phyloP scores from a whole-genome alignment of 2,329 filamentous ascomycete species.

The Xylariales sp. region DNA sequence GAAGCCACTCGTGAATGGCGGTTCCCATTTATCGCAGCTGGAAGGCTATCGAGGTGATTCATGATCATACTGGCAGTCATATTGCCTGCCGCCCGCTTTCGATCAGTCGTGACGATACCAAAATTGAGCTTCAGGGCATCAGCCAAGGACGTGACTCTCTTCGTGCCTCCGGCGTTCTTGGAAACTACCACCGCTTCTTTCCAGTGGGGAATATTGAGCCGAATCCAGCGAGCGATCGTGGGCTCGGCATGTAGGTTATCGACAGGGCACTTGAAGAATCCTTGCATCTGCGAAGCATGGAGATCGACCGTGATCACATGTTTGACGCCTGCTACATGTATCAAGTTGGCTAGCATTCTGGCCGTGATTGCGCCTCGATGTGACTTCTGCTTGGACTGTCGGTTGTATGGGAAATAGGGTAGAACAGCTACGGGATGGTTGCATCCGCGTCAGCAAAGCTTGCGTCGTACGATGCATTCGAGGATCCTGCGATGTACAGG shows the following conservation, averaged over 20 bases:
- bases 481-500: background rate
- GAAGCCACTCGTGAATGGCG: constrained; percentile 17
- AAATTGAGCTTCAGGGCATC: constrained; percentile 97
- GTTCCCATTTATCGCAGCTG: constrained; percentile 21
- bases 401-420: constrained; percentile 97
- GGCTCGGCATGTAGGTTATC: constrained; percentile 97
- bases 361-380: constrained; percentile 95
- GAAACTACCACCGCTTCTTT: constrained; percentile 91
- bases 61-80: constrained; percentile 79
- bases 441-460: background rate
- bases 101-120: constrained; percentile 87
- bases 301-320: constrained; percentile 97
- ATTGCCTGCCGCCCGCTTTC: constrained; percentile 55
- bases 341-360: constrained; percentile 91
- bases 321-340: constrained; percentile 89
- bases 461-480: background rate
- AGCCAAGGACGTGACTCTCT: constrained; percentile 91
- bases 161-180: constrained; percentile 96
- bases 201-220: constrained; percentile 82
- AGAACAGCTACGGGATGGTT: constrained; percentile 61
- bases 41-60: constrained; percentile 56
- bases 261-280: constrained; percentile 96
- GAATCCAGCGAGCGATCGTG: constrained; percentile 92
- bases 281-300: constrained; percentile 98
- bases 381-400: constrained; percentile 98